A percentile compares a stretch with the other conserved stretches of the same genome.
These are phyloP conservation scores for Chlamydomonas applanata DNA, from an alignment of 139 green algal genomes.

Conservation along the genomic window DNA sequence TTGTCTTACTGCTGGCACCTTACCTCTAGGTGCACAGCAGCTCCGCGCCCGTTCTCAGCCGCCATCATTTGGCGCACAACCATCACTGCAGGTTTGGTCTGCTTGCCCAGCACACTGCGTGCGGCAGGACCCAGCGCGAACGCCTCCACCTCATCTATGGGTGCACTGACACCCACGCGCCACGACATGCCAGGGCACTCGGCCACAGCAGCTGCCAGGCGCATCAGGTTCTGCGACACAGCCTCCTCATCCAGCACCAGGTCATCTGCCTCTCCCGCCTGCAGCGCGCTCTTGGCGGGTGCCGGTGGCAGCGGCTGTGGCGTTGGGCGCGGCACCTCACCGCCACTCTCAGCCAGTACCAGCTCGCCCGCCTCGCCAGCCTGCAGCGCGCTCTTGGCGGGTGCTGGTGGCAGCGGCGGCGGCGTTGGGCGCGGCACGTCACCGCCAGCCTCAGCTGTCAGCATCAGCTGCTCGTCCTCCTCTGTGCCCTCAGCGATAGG, in stretches of 20 bases:
- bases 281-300: too few species aligned
- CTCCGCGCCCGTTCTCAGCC: too few species aligned
- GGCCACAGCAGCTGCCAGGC: neutral
- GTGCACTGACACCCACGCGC: constrained; percentile 5
- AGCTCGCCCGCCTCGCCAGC: too few species aligned
- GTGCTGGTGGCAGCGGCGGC: too few species aligned
- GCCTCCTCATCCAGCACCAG: neutral
- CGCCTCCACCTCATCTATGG: constrained; percentile 19
- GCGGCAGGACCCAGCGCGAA: constrained; percentile 21
- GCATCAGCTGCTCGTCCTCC: too few species aligned
- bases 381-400: too few species aligned
- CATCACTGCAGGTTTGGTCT: constrained; percentile 8
- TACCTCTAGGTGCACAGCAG: too few species aligned
- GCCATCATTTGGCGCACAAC: neutral
- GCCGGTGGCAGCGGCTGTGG: neutral
- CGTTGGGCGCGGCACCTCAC: neutral
- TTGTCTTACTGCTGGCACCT: too few species aligned
- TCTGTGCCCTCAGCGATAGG: neutral
- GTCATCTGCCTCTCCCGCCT: neutral
- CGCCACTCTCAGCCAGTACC: neutral
- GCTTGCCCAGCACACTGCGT: constrained; percentile 7
- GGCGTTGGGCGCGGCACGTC: too few species aligned
- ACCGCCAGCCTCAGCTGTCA: too few species aligned
- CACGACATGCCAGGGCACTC: constrained; percentile 2
- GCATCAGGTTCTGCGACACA: neutral